Evolutionary conservation across 305 asterid species (phyloP), one percentile per base, ranked within the genome.

Genomic region (Fraxinus greggii): DNA sequence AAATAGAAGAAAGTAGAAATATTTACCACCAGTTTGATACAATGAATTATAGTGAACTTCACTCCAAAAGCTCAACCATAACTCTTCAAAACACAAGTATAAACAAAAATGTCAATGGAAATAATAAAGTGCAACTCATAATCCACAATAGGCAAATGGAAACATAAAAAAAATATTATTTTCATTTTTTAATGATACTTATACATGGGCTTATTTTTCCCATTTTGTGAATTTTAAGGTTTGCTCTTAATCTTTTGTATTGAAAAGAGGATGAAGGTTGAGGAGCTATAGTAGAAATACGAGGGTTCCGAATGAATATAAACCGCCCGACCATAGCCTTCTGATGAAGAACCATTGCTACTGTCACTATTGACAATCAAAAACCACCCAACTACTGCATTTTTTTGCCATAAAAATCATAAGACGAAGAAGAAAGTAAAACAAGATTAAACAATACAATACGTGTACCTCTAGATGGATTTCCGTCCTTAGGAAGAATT

Each of bases 51-150:
- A 95, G 85, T 95, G 99, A 70, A 95, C 90, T 85, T 95, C 99
- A 24, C 99, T 93, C 99, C 99, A 95, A 88, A 95, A 95, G 93
- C 99, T 95, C 89, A 95, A 90, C 99, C 99, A 95, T 84, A 92
- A 75, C 89, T 92, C 99, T 95, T 29, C 74, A 67, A 77, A 51
- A 80, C 38, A 67, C 1, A 67, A 67, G 15, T 24, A 67, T 28
- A 29, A 28, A 67, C 21, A 29, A 29, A 67, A 67, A 29, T 12
- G 75, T 67, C 38, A 67, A 29, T 29, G 21, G 75, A 67, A 67
- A 63, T 23, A 54, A 54, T 10, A 24, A 61, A 24, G 72, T 24
- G 32, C 4, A 24, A 23, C 72, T 63, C 32, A 5, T 24, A 24
- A 10, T 24, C 17, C 32, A 23, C 15, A 23, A 23, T 7, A 63